Evolutionary conservation across 2,329 filamentous ascomycete species (phyloP).

Genomic region (Colletotrichum sp.): DNA sequence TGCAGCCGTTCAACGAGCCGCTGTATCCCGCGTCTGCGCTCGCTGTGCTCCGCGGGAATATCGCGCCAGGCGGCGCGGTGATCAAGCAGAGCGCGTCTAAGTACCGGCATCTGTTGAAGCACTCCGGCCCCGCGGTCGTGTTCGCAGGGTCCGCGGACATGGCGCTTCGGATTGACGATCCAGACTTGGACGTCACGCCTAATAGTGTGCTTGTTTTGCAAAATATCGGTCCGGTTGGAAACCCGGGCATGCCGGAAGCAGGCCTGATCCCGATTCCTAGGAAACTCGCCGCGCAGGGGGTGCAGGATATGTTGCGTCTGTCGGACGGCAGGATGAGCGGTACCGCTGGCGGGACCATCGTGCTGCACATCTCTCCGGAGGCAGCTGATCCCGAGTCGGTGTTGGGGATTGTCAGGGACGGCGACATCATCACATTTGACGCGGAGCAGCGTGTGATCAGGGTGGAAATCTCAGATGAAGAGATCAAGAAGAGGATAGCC

Average conservation of each 20-base stretch:
- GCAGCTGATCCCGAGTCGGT: conserved; percentile 78
- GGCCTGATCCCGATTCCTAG: conserved; percentile 69
- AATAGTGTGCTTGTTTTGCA: conserved; percentile 78
- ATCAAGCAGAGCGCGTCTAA: conserved; percentile 90
- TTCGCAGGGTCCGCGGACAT: conserved; percentile 83
- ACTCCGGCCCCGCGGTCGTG: conserved; percentile 57
- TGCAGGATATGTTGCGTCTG: conserved; percentile 81
- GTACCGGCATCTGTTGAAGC: conserved; percentile 62
- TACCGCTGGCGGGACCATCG: conserved; percentile 87
- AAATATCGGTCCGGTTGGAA: conserved; percentile 88
- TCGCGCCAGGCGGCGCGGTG: conserved; percentile 83
- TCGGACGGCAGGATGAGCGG: conserved; percentile 90
- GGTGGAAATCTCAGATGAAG: conserved; percentile 69
- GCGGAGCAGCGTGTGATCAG: conserved; percentile 67
- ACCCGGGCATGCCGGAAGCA: conserved; percentile 93
- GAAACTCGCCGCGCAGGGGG: conserved; percentile 75
- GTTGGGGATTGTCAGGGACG: conserved; percentile 76
- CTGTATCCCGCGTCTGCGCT: conserved; percentile 81
- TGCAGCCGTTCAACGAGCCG: conserved; percentile 68
- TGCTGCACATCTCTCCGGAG: conserved; percentile 87
- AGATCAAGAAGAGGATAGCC: conserved; percentile 66
- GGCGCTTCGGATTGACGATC: conserved; percentile 63
- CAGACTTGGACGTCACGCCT: conserved; percentile 64
- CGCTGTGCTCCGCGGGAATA: conserved; percentile 82
- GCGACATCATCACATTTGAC: conserved; percentile 81